Conservation (phyloP, 441 rosid genomes). For the Theobroma grandiflorum region DNA sequence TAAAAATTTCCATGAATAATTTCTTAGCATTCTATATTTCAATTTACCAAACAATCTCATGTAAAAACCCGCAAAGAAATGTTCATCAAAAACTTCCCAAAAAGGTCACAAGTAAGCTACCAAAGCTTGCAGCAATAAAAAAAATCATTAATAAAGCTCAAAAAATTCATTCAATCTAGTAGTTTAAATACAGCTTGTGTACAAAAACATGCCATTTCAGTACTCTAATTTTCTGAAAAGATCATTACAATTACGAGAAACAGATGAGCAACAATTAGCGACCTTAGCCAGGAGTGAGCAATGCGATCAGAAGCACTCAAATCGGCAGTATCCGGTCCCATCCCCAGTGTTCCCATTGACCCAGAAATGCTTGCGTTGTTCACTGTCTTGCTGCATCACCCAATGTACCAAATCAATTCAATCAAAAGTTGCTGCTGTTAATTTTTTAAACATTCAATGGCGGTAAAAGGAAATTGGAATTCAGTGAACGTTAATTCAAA, state of each 20-base stretch:
- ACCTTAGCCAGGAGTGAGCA: slow-evolving; percentile 40
- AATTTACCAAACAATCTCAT: too few species aligned
- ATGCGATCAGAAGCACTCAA: slow-evolving; percentile 47
- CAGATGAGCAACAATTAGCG: slow-evolving; percentile 37
- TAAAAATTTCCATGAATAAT: too few species aligned
- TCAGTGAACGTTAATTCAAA: not conserved
- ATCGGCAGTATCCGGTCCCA: slow-evolving; percentile 50
- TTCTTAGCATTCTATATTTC: too few species aligned
- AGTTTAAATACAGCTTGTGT: not conserved
- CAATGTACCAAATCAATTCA: slow-evolving; percentile 10
- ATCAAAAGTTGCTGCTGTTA: not conserved
- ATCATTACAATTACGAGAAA: slow-evolving; percentile 28
- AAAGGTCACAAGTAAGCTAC: too few species aligned
- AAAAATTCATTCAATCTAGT: not conserved
- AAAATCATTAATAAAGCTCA: not conserved
- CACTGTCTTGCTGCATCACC: slow-evolving; percentile 54
- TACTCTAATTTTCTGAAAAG: not conserved
- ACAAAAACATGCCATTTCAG: not conserved
- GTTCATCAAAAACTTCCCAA: too few species aligned
- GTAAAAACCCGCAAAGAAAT: too few species aligned
- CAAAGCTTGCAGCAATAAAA: not conserved
- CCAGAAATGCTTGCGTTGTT: slow-evolving; percentile 56
- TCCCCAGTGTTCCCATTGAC: slow-evolving; percentile 44
- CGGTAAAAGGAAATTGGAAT: not conserved
- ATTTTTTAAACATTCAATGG: not conserved